Base-by-base conservation (phyloP, 164 flowering plant species). In the Aristolochia contorta region DNA sequence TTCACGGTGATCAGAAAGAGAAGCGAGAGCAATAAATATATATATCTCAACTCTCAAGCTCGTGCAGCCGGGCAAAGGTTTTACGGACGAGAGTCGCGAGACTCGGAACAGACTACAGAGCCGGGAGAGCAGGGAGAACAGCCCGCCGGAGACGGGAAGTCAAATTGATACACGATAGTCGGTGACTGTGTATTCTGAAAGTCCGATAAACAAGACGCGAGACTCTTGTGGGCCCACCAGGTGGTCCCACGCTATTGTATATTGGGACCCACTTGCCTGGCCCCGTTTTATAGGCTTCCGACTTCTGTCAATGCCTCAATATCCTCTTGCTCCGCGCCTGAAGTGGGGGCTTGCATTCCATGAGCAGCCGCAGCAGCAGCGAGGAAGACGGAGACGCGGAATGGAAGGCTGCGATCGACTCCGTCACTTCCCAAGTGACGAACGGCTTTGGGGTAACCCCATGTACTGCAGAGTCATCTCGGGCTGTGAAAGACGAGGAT, bases 331-430 rank as follows among this genome's bases (percentile, higher is more conserved):
- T 27, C 7, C 12, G 43, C 43, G 43, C 43, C 43, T 37, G 43
- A 49, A 49, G n/a, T 1, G 22, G 7, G 19, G 15, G 50, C 22
- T 22, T 15, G 21, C 6, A 20, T 12, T 54, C 70, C 57, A 58
- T 56, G 37, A 63, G 72, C 61, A 76, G 85, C n/a, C n/a, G n/a
- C 71, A 85, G 96, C 80, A 87, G 96, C 57, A 84, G 84, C 13
- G 93, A 81, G 47, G 97, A 87, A 76, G 98, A 89, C 57, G 98
- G 91, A 49, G 86, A 88, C 30, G 84, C 83, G 16, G 74, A 76
- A 6, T 85, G 96, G 97, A 79, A 67, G 74, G 85, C 85, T 5
- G 97, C 92, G 62, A 87, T 93, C 50, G 64, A 77, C 53, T 87
- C 99, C 21, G 71, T 84, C 8, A 22, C n/a, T 43, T 12, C 25